Evolutionary conservation across 768 basidiomycete genomes (phyloP), one percentile per base, ranked within the genome.

Genomic region (Amanita molliuscula): DNA sequence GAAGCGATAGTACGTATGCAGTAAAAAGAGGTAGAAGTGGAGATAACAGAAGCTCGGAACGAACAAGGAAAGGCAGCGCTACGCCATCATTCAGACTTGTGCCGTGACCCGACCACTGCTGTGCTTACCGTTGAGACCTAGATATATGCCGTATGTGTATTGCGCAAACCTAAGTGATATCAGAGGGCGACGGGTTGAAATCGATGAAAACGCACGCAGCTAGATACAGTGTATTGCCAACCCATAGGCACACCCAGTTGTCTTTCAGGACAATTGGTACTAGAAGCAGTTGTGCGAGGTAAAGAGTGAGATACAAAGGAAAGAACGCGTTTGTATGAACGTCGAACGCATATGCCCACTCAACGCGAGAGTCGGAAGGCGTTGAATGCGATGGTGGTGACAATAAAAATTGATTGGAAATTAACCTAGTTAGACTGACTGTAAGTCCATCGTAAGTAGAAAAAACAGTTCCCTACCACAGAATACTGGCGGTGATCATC

Each of bases 301-400:
- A 96, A 48, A 96, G 77, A 8, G 88, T 84, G 52, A 96, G 77
- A 67, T 88, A 95, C 52, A 93, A 71, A 16, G 93, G 93, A 67
- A 97, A 95, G 74, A 97, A 98, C 3, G 92, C 85, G 59, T 98
- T 97, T 52, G 87, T 94, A 65, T 96, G 93, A 13, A 97, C 87
- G 64, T 98, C 95, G 59, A 98, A 95, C 10, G 89, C 91, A 65
- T 96, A 98, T 3, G 85, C 88, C 88, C 84, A 93, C 72, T 92
- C 89, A 26, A 92, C 85, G 16, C 67, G 67, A 38, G 85, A 79
- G 56, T 86, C 81, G n/a, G 78, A 74, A 0, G 76, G 77, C 9
- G 82, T 75, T 25, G 82, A 77, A 63, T 84, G 85, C 8, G 87
- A 81, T 9, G 85, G 78, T 10, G 85, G 82, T 0, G 82, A 81